These are phyloP conservation scores for Carnegiea gigantea DNA, from an alignment of 179 eudicot genomes.

Conservation along the genomic window DNA sequence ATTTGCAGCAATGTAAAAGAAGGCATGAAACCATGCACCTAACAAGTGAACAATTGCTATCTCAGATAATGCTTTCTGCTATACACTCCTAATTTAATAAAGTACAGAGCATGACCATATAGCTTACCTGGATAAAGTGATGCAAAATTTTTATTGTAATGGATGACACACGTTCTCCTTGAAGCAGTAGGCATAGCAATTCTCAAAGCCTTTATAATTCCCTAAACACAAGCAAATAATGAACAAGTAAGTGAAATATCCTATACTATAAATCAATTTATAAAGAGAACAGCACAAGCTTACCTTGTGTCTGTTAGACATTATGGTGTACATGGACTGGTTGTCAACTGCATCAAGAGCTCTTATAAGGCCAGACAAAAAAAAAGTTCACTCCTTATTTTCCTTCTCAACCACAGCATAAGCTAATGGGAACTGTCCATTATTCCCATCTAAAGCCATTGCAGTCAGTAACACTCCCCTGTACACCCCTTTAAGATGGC, in stretches of 20 bases:
- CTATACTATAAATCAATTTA: neutral
- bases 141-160: neutral
- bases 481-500: too few relatives aligned
- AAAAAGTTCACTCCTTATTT: neutral
- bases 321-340: too few relatives aligned
- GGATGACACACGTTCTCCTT: neutral
- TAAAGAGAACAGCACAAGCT: neutral
- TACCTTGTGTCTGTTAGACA: neutral
- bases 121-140: neutral
- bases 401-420: neutral
- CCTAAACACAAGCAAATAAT: neutral
- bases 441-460: neutral
- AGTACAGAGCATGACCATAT: too few relatives aligned
- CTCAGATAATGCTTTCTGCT: too few relatives aligned
- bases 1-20: too few relatives aligned
- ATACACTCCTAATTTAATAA: too few relatives aligned
- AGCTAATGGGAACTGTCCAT: neutral
- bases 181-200: neutral
- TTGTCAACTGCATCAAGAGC: neutral
- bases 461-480: too few relatives aligned
- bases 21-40: too few relatives aligned
- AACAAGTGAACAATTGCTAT: too few relatives aligned
- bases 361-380: neutral
- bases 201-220: neutral
- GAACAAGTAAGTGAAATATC: neutral